These are phyloP conservation scores for Dysphania ambrosioides DNA, from an alignment of 148 eudicot species.

Conservation along the genomic window DNA sequence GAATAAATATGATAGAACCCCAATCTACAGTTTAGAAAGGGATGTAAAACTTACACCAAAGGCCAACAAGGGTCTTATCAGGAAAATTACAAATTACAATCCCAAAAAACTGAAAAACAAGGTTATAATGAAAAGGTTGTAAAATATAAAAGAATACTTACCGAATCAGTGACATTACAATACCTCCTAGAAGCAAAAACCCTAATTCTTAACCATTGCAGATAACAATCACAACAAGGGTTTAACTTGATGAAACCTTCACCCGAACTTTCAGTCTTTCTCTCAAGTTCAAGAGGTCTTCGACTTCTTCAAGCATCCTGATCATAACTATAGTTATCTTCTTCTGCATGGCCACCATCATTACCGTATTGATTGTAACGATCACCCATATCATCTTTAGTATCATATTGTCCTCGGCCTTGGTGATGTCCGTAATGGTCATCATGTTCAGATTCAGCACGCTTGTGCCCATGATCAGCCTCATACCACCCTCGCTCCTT, in stretches of 20 bases:
- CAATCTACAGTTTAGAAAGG: too few relatives aligned
- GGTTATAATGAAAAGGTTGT: too few relatives aligned
- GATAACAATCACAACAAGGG: not conserved
- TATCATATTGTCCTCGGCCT: slow-evolving; percentile 37
- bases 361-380: slow-evolving; percentile 44
- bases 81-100: not conserved
- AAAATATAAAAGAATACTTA: slow-evolving; percentile 6
- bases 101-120: not conserved
- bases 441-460: slow-evolving; percentile 33
- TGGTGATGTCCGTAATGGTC: slow-evolving; percentile 48
- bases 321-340: slow-evolving; percentile 43
- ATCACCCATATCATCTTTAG: slow-evolving; percentile 36
- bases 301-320: slow-evolving; percentile 19
- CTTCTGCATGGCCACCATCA: slow-evolving; percentile 53
- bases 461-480: slow-evolving; percentile 49
- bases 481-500: slow-evolving; percentile 58
- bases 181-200: not conserved
- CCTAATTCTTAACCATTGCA: not conserved
- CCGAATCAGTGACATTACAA: slow-evolving; percentile 3
- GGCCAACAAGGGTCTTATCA: not conserved
- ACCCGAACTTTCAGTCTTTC: not conserved
- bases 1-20: too few relatives aligned
- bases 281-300: not conserved
- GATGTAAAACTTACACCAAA: too few relatives aligned
- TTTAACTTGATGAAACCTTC: too few relatives aligned